A percentile compares a stretch with the other conserved stretches of the same genome.
Evolutionary conservation across 805 yeast species (phyloP).

Genomic region (Pichia sporocuriosa): DNA sequence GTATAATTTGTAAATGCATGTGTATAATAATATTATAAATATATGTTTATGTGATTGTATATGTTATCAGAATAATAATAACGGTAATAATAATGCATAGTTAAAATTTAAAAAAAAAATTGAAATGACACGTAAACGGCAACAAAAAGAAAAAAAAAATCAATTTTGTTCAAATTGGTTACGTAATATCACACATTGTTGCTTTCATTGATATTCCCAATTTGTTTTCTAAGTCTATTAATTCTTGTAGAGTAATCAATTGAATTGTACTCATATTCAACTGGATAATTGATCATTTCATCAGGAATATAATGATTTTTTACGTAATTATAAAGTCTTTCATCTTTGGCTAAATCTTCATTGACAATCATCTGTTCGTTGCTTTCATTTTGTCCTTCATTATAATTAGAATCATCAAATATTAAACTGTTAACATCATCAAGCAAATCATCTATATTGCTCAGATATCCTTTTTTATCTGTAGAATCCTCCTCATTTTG

Average conservation of each 20-base stretch:
- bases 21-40: no score
- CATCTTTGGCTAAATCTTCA: constrained; percentile 31
- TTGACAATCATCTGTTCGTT: background rate
- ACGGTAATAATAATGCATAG: no score
- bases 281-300: constrained; percentile 36
- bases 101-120: no score
- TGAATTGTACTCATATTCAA: constrained; percentile 23
- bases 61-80: no score
- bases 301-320: constrained; percentile 32
- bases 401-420: background rate
- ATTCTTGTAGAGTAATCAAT: constrained; percentile 18
- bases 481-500: background rate
- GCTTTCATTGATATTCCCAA: no score
- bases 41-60: no score
- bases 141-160: no score
- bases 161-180: no score
- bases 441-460: constrained; percentile 5
- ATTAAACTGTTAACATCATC: constrained; percentile 2
- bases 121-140: no score
- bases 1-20: no score
- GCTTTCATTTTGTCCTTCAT: background rate
- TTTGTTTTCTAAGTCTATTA: constrained; percentile 1
- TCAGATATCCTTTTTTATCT: constrained; percentile 1
- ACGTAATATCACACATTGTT: no score
- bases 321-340: constrained; percentile 29